A percentile compares a stretch with the other conserved stretches of the same genome.
These are phyloP conservation scores for Candida ascalaphidarum DNA, from an alignment of 805 yeast genomes.

Conservation along the genomic window DNA sequence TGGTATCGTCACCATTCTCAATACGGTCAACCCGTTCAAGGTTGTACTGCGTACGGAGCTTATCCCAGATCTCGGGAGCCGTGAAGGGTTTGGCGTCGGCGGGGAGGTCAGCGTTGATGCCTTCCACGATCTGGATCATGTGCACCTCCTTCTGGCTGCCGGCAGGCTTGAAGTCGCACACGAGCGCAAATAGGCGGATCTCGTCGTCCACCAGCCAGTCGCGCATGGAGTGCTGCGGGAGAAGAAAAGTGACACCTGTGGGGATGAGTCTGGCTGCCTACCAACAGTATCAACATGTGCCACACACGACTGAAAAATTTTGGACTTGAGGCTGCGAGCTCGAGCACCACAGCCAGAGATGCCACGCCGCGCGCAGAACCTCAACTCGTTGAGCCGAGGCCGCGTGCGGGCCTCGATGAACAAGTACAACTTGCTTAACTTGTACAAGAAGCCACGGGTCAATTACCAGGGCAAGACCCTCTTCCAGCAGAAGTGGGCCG, in stretches of 20 bases:
- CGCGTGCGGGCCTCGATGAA: conserved; percentile 85
- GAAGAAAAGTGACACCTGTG: too few relatives aligned
- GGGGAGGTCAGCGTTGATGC: conserved; percentile 3
- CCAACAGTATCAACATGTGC: too few relatives aligned
- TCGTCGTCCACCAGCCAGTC: conserved; percentile 58
- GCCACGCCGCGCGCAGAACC: conserved; percentile 55
- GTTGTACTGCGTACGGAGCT: conserved; percentile 46
- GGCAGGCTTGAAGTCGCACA: conserved; percentile 61
- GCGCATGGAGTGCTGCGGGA: too few relatives aligned
- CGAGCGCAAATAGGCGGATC: conserved; percentile 48
- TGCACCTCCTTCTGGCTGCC: conserved; percentile 43
- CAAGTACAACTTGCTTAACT: conserved; percentile 83
- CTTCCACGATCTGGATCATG: conserved; percentile 31
- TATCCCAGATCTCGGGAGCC: conserved; percentile 48
- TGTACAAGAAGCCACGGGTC: conserved; percentile 62
- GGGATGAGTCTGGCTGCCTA: too few relatives aligned
- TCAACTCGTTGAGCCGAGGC: conserved; percentile 56
- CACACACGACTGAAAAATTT: too few relatives aligned
- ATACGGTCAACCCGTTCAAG: conserved; percentile 48
- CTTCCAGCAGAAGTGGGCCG: conserved; percentile 85
- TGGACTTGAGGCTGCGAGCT: too few relatives aligned
- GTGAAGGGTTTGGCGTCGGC: conserved; percentile 20
- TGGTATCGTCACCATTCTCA: conserved; percentile 14
- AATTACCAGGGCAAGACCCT: conserved; percentile 55
- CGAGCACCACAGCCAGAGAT: conserved; percentile 16